phyloP scores from a whole-genome alignment of 1,284 basidiomycete genomes.

The Malassezia restricta region DNA sequence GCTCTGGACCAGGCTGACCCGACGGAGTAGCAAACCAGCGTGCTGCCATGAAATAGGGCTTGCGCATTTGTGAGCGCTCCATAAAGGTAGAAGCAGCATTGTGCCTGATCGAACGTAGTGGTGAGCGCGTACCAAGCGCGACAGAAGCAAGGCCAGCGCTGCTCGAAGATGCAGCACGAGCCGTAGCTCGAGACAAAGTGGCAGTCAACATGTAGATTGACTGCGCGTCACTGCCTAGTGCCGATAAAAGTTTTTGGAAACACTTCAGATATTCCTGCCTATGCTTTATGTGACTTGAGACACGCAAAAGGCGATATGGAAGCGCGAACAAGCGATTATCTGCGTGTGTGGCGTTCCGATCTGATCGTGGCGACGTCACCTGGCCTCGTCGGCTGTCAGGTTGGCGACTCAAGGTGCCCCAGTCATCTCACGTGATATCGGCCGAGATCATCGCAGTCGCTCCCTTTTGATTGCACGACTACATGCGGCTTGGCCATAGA shows the following conservation, averaged over 20 bases:
- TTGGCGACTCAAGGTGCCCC: too few species aligned
- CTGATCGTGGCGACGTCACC: neutral
- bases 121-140: too few species aligned
- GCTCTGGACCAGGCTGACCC: neutral
- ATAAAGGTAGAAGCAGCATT: neutral
- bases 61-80: neutral
- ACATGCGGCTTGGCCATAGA: neutral
- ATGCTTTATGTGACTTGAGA: too few species aligned
- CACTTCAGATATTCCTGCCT: too few species aligned
- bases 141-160: too few species aligned
- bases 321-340: too few species aligned
- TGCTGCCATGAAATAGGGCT: neutral
- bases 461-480: neutral
- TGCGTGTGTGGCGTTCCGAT: neutral
- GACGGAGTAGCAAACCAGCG: slow-evolving; percentile 7
- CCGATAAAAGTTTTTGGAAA: too few species aligned
- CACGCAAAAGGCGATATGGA: too few species aligned
- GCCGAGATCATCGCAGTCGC: neutral
- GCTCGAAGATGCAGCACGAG: neutral
- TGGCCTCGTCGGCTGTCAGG: too few species aligned
- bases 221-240: too few species aligned
- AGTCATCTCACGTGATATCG: neutral
- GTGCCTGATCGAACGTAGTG: too few species aligned
- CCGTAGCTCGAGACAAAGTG: neutral
- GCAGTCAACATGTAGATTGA: neutral